Evolutionary conservation across 2,329 filamentous ascomycete species (phyloP), one percentile per base, ranked within the genome.

Genomic region (Tolypocladium cylindrosporum): DNA sequence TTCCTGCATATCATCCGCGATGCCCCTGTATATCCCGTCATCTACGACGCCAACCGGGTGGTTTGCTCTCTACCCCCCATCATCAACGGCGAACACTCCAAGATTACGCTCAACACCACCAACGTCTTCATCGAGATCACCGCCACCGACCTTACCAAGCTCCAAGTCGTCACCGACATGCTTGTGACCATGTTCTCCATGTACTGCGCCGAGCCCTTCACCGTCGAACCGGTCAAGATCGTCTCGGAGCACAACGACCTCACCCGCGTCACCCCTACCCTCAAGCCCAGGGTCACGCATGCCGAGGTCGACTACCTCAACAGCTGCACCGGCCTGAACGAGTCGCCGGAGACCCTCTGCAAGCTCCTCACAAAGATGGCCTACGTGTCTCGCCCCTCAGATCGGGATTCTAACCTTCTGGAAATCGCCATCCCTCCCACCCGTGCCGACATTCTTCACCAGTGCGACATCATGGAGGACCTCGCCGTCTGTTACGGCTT

Each of bases 391-490:
- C 83, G 81, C 59, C 92, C 91, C 3, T 94, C 91, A 0, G 75
- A 79, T 57, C 81, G 83, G 61, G 81, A 88, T 61, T 74, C 82
- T 57, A 86, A 90, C 69, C 76, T 94, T 55, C 79, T 96, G 60
- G 88, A 95, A 67, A 86, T 97, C 36, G 82, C 87, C 41, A 84
- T 97, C 31, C 94, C 94, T 10, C 85, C 92, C 39, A 97, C 92
- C 53, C 85, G 94, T 61, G 93, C 94, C 54, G 94, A 99, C 72
- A 88, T 99, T 48, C 85, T 99, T 39, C 94, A 99, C 74, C 89
- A 97, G 70, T 95, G 91, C 67, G 94, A 99, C 71, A 90, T 99
- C 65, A 99, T 99, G 93, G 94, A 99, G 76, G 95, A 99, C 70
- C 87, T 95, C 24, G 94, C 91, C 45, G 94, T 99, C 63, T 91